Evolutionary conservation across 768 basidiomycete genomes (phyloP), one percentile per base, ranked within the genome.

Genomic region (Lactifluus piperatus): DNA sequence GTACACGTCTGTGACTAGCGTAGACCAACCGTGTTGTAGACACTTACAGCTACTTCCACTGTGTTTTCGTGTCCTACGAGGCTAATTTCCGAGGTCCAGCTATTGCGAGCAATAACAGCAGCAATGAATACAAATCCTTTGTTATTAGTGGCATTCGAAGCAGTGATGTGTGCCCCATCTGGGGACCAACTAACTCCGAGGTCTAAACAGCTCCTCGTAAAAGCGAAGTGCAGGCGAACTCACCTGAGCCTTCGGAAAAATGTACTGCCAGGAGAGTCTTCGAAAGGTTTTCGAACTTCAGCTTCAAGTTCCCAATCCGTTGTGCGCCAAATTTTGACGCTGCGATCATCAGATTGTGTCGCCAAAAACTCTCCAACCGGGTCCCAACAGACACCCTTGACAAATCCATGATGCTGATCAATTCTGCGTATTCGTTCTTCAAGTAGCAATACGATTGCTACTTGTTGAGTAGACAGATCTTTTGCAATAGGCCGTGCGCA

Each of bases 341-440:
- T 86, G 69, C 90, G 84, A 72, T 99, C 97, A 72, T 97, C 95
- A 26, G 94, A 94, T 73, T 95, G 84, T 43, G 95, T 97, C n/a
- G 97, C 95, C 62, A 99, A 83, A 69, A 86, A 97, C 72, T 97
- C 90, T 47, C 97, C 97, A 3, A 94, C 95, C 4, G 97, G 97
- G 73, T 99, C 97, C 85, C 95, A 99, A 68, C 92, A 94, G 51
- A 99, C 91, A 58, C 97, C 97, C 73, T 99, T 98, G 66, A 99
- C 94, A 71, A 97, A 97, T 2, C 94, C 95, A 67, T 91, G 85
- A 68, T 98, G 97, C 58, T 83, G 83, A 58, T 91, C 89, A 6
- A 99, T 80, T 70, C 86, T 91, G 39, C 81, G 78, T 56, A 97
- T 70, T 13, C 88, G 85, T 65, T 94, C 94, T 97, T 68, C 0